Evolutionary conservation across 768 basidiomycete species (phyloP), one percentile per base, ranked within the genome.

Genomic region (Cystofilobasidium macerans): DNA sequence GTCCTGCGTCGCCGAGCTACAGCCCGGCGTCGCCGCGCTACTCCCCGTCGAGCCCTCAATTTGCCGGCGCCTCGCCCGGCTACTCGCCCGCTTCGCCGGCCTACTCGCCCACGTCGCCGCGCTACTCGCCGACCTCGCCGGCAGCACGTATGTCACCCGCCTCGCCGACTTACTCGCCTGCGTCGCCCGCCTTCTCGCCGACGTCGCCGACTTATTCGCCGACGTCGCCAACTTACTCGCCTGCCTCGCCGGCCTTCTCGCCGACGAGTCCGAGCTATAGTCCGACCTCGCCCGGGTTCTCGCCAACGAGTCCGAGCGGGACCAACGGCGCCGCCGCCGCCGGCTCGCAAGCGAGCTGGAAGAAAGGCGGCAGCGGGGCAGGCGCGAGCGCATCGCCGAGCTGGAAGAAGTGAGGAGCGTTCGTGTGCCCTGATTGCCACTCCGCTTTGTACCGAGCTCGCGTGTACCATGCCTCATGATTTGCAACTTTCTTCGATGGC

Each of bases 41-140:
- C 80, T 90, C 88, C 1, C 88, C 88, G 0, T 86, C 88, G 0
- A 90, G 88, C 0, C 92, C 92, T 9, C 86, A 87, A 18, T 94
- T 88, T 64, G 71, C 72, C n/a, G 73, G 72, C 18, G 71, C 72
- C 2, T 59, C 54, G 22, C 69, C 69, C 2, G 28, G 26, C 13
- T 64, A 54, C 62, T 67, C 65, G 0, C 69, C 69, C 24, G 62
- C 69, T 3, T 61, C 60, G 4, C 65, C 65, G 22, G 43, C 42
- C 32, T 65, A 65, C 36, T 65, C 64, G 18, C 64, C 57, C 0
- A 38, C 57, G 16, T 64, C 42, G 28, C 63, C 67, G 12, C 38
- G 43, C 1, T 64, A 57, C 59, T 61, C 65, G 54, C 70, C 79
- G 86, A 48, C 30, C 6, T 54, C 20, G 47, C 73, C 33, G 71